Percentiles rank a stretch among this genome's conserved stretches.
Evolutionary conservation across 2,329 filamentous ascomycete species (phyloP).

Genomic region (Claviceps sp.): DNA sequence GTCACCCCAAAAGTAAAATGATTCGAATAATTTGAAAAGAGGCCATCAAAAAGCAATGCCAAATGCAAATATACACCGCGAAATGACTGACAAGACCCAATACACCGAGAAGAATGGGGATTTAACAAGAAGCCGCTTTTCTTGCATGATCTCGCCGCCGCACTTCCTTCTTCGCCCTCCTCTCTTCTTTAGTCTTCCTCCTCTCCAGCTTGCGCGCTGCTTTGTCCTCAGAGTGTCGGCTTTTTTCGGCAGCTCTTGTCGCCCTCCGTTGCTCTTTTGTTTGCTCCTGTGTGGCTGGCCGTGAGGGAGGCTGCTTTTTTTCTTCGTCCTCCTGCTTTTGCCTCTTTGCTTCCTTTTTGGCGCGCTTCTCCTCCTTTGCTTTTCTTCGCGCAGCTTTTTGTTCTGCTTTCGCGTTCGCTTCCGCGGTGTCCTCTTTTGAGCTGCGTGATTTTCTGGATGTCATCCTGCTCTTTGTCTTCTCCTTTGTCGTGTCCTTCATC

Average conservation of each 20-base stretch:
- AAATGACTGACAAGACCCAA: background rate
- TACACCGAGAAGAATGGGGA: background rate
- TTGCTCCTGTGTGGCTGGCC: slow-evolving; percentile 7
- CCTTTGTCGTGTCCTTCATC: slow-evolving; percentile 6
- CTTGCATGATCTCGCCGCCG: slow-evolving; percentile 24
- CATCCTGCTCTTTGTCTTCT: slow-evolving; percentile 9
- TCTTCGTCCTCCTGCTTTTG: slow-evolving; percentile 12
- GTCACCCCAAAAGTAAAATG: background rate
- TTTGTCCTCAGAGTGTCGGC: slow-evolving; percentile 16
- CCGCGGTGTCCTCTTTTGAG: background rate
- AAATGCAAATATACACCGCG: background rate
- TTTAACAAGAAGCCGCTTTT: slow-evolving; percentile 9
- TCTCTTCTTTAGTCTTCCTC: slow-evolving; percentile 26
- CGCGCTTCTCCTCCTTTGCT: slow-evolving; percentile 2
- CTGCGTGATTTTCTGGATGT: background rate
- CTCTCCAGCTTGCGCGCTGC: slow-evolving; percentile 10
- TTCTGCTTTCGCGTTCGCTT: background rate
- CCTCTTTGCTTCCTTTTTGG: slow-evolving; percentile 11
- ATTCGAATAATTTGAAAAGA: background rate
- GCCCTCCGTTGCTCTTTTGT: slow-evolving; percentile 30
- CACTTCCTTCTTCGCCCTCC: slow-evolving; percentile 29
- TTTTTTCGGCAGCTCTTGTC: slow-evolving; percentile 19
- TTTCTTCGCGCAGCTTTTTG: background rate
- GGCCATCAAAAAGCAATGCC: background rate
- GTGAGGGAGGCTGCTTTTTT: background rate